Base-by-base conservation (phyloP, 176 grass and related monocot species). In the Eremochloa ophiuroides region DNA sequence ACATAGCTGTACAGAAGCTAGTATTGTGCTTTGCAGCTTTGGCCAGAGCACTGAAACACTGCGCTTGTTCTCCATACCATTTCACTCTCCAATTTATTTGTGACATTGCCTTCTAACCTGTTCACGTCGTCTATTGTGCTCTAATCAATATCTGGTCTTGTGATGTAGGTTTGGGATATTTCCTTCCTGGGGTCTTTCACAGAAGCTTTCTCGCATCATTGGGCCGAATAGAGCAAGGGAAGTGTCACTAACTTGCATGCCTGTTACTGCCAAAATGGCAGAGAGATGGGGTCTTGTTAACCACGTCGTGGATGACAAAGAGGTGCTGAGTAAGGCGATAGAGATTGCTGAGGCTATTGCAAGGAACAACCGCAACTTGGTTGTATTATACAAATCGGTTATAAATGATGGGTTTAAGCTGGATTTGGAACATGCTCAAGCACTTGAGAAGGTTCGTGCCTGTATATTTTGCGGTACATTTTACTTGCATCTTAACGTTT, bases 261-360 rank as follows among this genome's bases (percentile, higher is more conserved):
- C 90, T 11, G 20, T 98, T 44, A 89, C 92, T 35, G 90, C 90
- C 66, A 86, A 93, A 77, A 91, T 87, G 90, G 95, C 84, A 0
- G 95, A 98, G 86, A 91, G 83, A 17, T 98, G 95, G 95, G 95
- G 95, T 10, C 87, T 98, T 61, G 92, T 93, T 73, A 98, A 93
- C 66, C 89, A 94, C 25, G 74, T 91, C 38, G 92, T 94, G 15
- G 92, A 94, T 46, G 89, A 85, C 28, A 92, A 42, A 35, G 56
- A 91, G 80, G 95, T 88, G 42, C 55, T 98, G 75, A 81, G 64
- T 31, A 98, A 94, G 86, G 88, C 95, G 10, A 82, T 86, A 77
- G 92, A 98, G 61, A 64, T 94, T 0, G 88, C 86, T 0, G 83
- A 81, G 27, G 88, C 90, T 39, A 98, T 94, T 33, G 69, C 87